Conservation (phyloP, 1,284 basidiomycete genomes). For the Marasmius fiardii region DNA sequence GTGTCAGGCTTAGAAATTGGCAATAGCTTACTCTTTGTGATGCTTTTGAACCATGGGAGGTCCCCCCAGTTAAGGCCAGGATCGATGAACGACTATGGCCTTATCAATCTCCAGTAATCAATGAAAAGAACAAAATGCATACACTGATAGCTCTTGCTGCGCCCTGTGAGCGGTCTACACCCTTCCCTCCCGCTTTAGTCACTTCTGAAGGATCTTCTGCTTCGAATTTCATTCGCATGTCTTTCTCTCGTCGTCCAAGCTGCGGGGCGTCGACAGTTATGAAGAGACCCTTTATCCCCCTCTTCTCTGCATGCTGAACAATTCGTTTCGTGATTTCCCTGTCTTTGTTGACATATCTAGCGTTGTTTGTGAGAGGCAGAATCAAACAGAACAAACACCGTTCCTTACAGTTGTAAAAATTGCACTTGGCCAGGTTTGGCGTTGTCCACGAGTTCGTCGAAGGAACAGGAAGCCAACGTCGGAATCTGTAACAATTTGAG, state of each 20-base stretch:
- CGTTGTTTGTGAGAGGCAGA: slow-evolving; percentile 1
- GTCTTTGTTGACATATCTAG: slow-evolving; percentile 84
- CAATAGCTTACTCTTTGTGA: slow-evolving; percentile 69
- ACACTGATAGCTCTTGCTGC: slow-evolving; percentile 94
- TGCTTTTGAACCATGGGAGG: slow-evolving; percentile 83
- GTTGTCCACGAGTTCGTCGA: slow-evolving; percentile 87
- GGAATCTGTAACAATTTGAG: slow-evolving; percentile 58
- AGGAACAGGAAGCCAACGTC: slow-evolving; percentile 84
- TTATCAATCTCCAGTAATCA: slow-evolving; percentile 5
- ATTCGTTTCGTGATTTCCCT: slow-evolving; percentile 78
- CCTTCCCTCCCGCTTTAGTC: slow-evolving; percentile 49
- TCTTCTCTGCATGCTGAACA: slow-evolving; percentile 79
- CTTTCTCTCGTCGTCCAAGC: slow-evolving; percentile 88
- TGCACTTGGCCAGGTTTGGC: slow-evolving; percentile 72
- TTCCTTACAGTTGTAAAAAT: slow-evolving; percentile 71
- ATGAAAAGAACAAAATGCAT: slow-evolving; percentile 23
- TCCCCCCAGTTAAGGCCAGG: slow-evolving; percentile 87
- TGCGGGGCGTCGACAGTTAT: slow-evolving; percentile 95
- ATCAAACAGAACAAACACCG: neutral
- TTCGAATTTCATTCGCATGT: slow-evolving; percentile 96
- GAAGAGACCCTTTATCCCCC: slow-evolving; percentile 84
- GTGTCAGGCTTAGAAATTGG: neutral
- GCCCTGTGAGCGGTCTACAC: slow-evolving; percentile 83
- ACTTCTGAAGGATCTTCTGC: slow-evolving; percentile 79
- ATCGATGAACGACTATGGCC: slow-evolving; percentile 84